Base-by-base conservation (phyloP, 2,329 filamentous ascomycete species). In the Penicillium nordicum region DNA sequence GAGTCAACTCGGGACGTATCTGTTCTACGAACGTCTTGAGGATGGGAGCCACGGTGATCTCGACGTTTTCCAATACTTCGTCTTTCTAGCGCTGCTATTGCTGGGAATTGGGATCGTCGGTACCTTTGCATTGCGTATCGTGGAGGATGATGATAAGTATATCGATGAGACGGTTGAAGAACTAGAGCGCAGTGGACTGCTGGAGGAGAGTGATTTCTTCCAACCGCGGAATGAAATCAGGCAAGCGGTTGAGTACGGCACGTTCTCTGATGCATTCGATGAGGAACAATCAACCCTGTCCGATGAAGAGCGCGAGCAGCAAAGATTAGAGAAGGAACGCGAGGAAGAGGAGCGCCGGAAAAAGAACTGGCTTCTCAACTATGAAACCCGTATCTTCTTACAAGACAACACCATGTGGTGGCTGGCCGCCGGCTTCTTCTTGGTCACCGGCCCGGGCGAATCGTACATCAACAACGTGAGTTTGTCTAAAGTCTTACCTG, bases 321-420 rank as follows among this genome's bases (percentile, higher is more conserved):
- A 62, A 50, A 59, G 65, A n/a, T 63, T 61, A 18, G 69, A 78
- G 50, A 79, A 76, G 72, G 66, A 77, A 72, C 73, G 76, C 36
- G 76, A 79, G 30, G 77, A 81, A 53, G 79, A 84, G 61, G 82
- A 85, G 63, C 75, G 82, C 38, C 80, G 86, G 60, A 95, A 93
- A 80, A 97, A 97, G 80, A 86, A 87, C 16, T 94, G 88, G 86
- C 81, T 97, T 4, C 82, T 97, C 63, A 97, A 97, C 67, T 90
- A 90, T 43, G 93, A 97, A 72, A 97, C 94, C 0, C 82, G 86
- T 12, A 81, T 86, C 4, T 99, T 97, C 72, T 80, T 99, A 10
- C 82, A 84, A 25, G 94, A 99, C 65, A 86, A 84, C 58, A 97
- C 92, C 12, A 97, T 97, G 93, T 99, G 93, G 93, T 89, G 87